Conservation (phyloP, 805 yeast species). For the Candida easanensis region DNA sequence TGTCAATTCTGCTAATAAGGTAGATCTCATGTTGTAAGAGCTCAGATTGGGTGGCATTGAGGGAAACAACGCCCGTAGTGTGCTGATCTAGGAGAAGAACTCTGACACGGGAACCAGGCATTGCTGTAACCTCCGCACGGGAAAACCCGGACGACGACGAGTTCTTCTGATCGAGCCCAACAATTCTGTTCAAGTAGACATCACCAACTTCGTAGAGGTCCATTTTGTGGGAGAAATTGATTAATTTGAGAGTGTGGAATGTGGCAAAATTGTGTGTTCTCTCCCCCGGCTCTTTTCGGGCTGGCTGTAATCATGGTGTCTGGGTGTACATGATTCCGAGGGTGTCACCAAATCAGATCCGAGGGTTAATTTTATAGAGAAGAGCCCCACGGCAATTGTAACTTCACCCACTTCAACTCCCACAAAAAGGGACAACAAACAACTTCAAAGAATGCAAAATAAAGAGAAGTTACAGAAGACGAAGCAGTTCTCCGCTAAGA, state of each 20-base stretch:
- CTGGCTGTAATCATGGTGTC: no score
- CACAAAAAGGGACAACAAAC: no score
- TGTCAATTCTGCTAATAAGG: constrained; percentile 69
- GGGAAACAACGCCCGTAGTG: constrained; percentile 83
- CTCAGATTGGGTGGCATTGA: constrained; percentile 85
- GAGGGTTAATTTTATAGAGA: no score
- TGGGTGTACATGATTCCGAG: no score
- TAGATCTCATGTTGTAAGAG: constrained; percentile 81
- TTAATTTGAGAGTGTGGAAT: no score
- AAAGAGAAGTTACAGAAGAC: constrained; percentile 17
- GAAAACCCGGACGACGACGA: constrained; percentile 5
- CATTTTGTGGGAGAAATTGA: no score
- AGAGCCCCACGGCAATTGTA: no score
- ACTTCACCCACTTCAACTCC: no score
- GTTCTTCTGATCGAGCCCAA: constrained; percentile 22
- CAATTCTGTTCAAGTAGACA: constrained; percentile 40
- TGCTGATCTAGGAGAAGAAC: constrained; percentile 76
- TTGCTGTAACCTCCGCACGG: constrained; percentile 13
- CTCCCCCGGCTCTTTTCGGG: no score
- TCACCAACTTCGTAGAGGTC: constrained; percentile 46
- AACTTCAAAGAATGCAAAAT: constrained; percentile 8
- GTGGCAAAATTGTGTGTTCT: no score
- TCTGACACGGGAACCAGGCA: constrained; percentile 45
- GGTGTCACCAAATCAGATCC: no score
- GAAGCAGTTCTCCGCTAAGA: constrained; percentile 23